A percentile compares a stretch with the other conserved stretches of the same genome.
Conservation (phyloP, 352 stramenopile genomes). For the Globisporangium iwayamae region DNA sequence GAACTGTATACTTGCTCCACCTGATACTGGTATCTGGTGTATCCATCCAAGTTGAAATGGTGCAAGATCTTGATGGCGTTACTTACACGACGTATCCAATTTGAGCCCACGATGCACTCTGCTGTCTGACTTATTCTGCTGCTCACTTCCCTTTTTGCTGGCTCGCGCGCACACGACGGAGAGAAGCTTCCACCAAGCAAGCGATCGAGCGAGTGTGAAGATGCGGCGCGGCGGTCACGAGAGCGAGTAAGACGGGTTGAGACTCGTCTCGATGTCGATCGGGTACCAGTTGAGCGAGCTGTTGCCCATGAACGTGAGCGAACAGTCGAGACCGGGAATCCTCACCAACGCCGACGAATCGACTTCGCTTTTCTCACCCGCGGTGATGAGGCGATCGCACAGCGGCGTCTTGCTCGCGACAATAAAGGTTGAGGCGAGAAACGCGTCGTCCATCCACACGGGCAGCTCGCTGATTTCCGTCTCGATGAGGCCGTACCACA, state of each 20-base stretch:
- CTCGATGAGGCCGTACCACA: background rate
- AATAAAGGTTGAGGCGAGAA: slow-evolving; percentile 5
- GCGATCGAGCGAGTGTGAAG: background rate
- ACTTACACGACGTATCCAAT: background rate
- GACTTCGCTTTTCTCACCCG: slow-evolving; percentile 1
- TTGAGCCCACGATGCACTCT: background rate
- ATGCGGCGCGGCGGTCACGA: background rate
- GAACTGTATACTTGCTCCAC: slow-evolving; percentile 1
- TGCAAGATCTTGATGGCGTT: slow-evolving; percentile 3
- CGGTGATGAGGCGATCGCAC: slow-evolving; percentile 5
- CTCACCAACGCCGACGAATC: background rate
- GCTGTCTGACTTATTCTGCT: background rate
- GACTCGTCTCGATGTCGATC: slow-evolving; percentile 3
- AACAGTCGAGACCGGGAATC: slow-evolving; percentile 5
- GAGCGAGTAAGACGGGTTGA: slow-evolving; percentile 12
- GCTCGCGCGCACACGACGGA: background rate
- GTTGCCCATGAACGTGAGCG: slow-evolving; percentile 3
- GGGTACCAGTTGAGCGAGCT: slow-evolving; percentile 14
- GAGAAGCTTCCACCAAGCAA: too few species aligned
- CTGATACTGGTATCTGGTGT: slow-evolving; percentile 3
- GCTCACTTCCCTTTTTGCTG: background rate
- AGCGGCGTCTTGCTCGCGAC: slow-evolving; percentile 9
- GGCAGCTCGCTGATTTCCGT: slow-evolving; percentile 3
- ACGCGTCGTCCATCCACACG: slow-evolving; percentile 6
- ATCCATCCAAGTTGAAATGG: slow-evolving; percentile 4